Percentiles rank a stretch among this genome's conserved stretches.
Conservation (phyloP, 768 basidiomycete genomes). For the Heimioporus sp. region DNA sequence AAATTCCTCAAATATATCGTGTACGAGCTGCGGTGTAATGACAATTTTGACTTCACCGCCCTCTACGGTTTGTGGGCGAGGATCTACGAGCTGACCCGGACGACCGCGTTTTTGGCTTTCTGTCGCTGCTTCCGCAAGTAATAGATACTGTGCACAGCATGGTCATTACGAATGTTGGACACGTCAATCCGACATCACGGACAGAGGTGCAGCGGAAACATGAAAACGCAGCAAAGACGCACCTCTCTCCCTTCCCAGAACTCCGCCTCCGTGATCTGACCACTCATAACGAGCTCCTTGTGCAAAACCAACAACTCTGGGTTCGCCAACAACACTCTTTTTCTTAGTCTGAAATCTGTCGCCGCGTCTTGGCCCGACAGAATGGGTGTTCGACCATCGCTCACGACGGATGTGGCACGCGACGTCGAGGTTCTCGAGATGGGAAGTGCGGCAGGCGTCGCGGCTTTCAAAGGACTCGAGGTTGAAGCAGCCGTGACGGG, state of each 20-base stretch:
- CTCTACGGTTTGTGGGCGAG: slow-evolving; percentile 80
- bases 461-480: slow-evolving; percentile 11
- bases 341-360: slow-evolving; percentile 70
- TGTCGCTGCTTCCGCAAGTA: slow-evolving; percentile 71
- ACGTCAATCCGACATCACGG: no score
- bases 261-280: slow-evolving; percentile 86
- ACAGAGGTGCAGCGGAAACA: no score
- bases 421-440: slow-evolving; percentile 54
- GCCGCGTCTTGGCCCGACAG: slow-evolving; percentile 58
- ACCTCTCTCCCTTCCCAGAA: slow-evolving; percentile 99
- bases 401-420: slow-evolving; percentile 61
- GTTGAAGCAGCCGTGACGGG: slow-evolving; percentile 16
- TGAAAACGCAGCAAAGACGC: no score
- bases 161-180: no score
- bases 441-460: no score
- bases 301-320: slow-evolving; percentile 80
- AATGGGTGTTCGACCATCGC: slow-evolving; percentile 51
- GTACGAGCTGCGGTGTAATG: slow-evolving; percentile 87
- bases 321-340: slow-evolving; percentile 75
- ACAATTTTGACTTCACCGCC: slow-evolving; percentile 86
- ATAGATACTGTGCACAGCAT: slow-evolving; percentile 59
- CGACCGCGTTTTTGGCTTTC: slow-evolving; percentile 79
- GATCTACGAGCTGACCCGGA: slow-evolving; percentile 82
- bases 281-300: slow-evolving; percentile 81
- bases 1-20: slow-evolving; percentile 97